Evolutionary conservation across 2,329 filamentous ascomycete species (phyloP), one percentile per base, ranked within the genome.

Genomic region (Exophiala phaeomuriformis): DNA sequence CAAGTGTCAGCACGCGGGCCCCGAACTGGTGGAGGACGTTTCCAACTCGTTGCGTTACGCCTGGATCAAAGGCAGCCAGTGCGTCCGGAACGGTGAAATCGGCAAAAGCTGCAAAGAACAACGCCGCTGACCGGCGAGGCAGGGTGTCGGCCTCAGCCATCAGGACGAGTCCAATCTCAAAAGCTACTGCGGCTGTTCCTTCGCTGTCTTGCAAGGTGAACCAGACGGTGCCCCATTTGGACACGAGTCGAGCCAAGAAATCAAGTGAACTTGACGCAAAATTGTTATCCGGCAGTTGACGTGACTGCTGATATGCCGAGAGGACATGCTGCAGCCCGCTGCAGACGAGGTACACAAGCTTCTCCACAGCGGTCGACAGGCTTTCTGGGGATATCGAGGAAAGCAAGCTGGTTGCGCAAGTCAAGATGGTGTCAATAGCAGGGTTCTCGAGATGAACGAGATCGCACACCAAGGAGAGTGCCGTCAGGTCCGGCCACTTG

Each of bases 211-310:
- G 65, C 32, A 72, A 61, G 5, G 64, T 60, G 54, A 74, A 73
- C 29, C 75, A 65, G 19, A 67, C 61, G 1, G 62, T 50, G 44
- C 69, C 64, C 54, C 72, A 74, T 57, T 72, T 74, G 8, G 69
- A 68, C 4, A 75, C 62, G 5, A 73, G 63, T 33, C 71, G 66
- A 12, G 67, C 66, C 5, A 74, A 64, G 57, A 75, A 75, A 41
- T 74, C 72, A 49, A 75, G 71, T 3, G 71, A 70, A 39, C 70
- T 71, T 52, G 73, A 71, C 4, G 71, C 67, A 40, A 71, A 68
- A 56, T 70, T 71, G 5, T 69, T 72, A 30, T 72, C 71, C 49
- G 43, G 42, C 3, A 56, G 36, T 49, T 55, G 43, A 5, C 31
- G 35, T 9, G 49, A 51, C 29, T 41, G 35, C 19, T 43, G 47